Base-by-base conservation (phyloP, 2,329 filamentous ascomycete species). In the Trichoderma koningiopsis region DNA sequence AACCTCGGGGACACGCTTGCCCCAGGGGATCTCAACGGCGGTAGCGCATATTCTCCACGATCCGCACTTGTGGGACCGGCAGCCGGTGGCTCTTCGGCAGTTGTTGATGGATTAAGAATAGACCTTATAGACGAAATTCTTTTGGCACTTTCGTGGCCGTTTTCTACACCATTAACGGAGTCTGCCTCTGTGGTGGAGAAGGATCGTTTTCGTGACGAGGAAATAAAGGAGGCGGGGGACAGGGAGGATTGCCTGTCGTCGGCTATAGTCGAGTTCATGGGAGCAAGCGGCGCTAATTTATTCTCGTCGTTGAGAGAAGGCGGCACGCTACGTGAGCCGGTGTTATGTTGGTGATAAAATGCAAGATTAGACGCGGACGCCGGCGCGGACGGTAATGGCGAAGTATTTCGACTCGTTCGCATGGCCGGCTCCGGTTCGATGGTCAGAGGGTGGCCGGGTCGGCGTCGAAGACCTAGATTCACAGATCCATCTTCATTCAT, bases 51-150 rank as follows among this genome's bases (percentile, higher is more conserved):
- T n/a, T 82, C 78, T 8, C 76, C 72, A 62, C 75, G 75, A 58
- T 79, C 77, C 58, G 82, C 75, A 69, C 80, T 77, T 71, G 82
- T 79, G 22, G 70, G 70, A 29, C 73, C 68, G 22, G 70, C 71
- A 10, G 71, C 72, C 24, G 73, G 70, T 27, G 73, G 67, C 37
- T 73, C 74, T 3, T 74, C 74, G n/a, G 73, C 72, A n/a, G 72
- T 72, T 8, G 72, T 74, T 19, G 80, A 75, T 3, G 88, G 88
- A 72, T 93, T 94, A 14, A 94, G 81, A 56, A 94, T 90, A 5
- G 91, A 92, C 72, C 90, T 92, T 71, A 94, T 94, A 3, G 91
- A 92, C 22, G 89, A 92, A 4, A 93, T 80, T 16, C 91, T 88
- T 76, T 91, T 86, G 53, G 87, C 80, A 47, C 80, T 80, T 31